Conservation (phyloP, 1,139 yeast genomes). For the Yamadazyma diddensiae region DNA sequence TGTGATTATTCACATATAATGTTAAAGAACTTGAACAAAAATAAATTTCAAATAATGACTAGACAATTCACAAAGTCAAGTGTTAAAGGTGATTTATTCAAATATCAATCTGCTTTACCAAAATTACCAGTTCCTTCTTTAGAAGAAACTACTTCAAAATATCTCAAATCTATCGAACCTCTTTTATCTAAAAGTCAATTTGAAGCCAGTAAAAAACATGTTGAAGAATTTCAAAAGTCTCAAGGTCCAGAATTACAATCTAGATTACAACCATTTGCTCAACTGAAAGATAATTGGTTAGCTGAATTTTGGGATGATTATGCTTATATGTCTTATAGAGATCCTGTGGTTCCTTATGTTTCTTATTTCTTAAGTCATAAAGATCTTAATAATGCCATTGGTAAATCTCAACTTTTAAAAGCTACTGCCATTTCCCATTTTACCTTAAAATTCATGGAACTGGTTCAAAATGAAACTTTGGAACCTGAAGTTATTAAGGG, state of each 20-base stretch:
- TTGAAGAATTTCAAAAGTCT: conserved; percentile 60
- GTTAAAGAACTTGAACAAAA: conserved; percentile 15
- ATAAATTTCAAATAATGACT: conserved; percentile 12
- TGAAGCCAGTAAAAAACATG: conserved; percentile 53
- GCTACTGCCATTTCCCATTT: conserved; percentile 62
- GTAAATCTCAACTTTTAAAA: conserved; percentile 70
- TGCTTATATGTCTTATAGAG: conserved; percentile 87
- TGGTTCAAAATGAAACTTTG: conserved; percentile 57
- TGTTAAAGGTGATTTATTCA: conserved; percentile 65
- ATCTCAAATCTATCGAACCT: conserved; percentile 73
- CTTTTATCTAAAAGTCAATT: conserved; percentile 53
- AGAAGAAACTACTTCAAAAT: conserved; percentile 65
- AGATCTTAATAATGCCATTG: conserved; percentile 55
- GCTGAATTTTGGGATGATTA: conserved; percentile 93
- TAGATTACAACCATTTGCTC: conserved; percentile 59
- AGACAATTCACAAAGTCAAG: conserved; percentile 32
- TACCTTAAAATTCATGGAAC: conserved; percentile 53
- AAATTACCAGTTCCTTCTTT: conserved; percentile 85
- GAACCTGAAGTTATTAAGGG: conserved; percentile 81
- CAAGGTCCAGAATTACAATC: conserved; percentile 67
- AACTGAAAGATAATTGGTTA: conserved; percentile 80
- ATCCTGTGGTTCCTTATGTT: conserved; percentile 90
- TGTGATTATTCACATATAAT: conserved; percentile 6
- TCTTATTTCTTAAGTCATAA: conserved; percentile 88
- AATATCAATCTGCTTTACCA: conserved; percentile 74